These are phyloP conservation scores for Cenchrus purpureus DNA, from an alignment of 176 grass and related monocot species.

Conservation along the genomic window DNA sequence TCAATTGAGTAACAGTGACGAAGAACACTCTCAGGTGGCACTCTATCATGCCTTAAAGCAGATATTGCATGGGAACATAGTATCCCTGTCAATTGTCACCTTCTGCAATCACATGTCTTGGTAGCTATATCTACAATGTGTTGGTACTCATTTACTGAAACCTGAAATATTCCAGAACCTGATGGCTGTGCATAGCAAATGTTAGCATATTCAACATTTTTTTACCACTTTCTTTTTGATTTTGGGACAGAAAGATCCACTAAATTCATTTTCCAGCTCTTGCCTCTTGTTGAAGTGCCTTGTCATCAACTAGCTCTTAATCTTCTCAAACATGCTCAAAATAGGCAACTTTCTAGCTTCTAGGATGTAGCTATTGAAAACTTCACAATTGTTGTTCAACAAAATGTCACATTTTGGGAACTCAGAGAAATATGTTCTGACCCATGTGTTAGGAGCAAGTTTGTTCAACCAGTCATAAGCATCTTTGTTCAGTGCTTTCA, in stretches of 20 bases:
- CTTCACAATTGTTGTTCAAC: background rate
- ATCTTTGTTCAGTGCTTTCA: too few relatives aligned
- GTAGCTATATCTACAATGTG: background rate
- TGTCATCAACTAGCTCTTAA: background rate
- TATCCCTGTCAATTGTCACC: background rate
- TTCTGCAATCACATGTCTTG: background rate
- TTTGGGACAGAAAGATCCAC: background rate
- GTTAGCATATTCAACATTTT: background rate
- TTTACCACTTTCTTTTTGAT: background rate
- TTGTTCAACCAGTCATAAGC: too few relatives aligned
- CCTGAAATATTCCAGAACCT: background rate
- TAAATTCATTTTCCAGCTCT: too few relatives aligned
- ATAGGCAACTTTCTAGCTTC: background rate
- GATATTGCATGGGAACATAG: background rate
- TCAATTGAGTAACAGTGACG: background rate
- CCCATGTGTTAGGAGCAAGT: too few relatives aligned
- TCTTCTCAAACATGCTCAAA: background rate
- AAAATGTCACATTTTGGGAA: background rate
- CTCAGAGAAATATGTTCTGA: too few relatives aligned
- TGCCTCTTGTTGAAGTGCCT: background rate
- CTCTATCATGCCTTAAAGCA: background rate
- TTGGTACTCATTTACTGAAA: background rate
- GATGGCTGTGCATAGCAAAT: background rate
- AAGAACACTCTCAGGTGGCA: background rate
- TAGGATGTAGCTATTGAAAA: background rate